Evolutionary conservation across 306 rosid species (phyloP).

Genomic region (Amphicarpaea edgeworthii): DNA sequence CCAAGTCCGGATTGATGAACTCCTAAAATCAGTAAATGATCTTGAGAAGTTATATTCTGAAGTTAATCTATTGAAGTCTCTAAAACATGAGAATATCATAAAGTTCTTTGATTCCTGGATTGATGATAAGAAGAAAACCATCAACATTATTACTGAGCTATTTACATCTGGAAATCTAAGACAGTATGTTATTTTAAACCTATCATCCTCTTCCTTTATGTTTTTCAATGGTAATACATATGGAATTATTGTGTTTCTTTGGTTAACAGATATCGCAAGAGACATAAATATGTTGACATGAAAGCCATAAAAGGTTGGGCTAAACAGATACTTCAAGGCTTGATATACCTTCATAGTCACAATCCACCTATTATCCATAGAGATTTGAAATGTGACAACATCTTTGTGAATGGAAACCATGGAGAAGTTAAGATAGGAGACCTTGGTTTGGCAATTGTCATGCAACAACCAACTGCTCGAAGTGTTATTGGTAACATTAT

Average conservation of each 20-base stretch:
- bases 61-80: slow-evolving; percentile 71
- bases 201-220: slow-evolving; percentile 18
- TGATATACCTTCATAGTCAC: slow-evolving; percentile 80
- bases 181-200: slow-evolving; percentile 62
- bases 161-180: slow-evolving; percentile 84
- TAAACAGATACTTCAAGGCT: slow-evolving; percentile 73
- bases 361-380: slow-evolving; percentile 79
- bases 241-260: slow-evolving; percentile 35
- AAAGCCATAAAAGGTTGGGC: slow-evolving; percentile 90
- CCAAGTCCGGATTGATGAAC: slow-evolving; percentile 69
- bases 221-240: slow-evolving; percentile 23
- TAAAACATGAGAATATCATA: slow-evolving; percentile 78
- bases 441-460: slow-evolving; percentile 78
- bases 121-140: slow-evolving; percentile 72
- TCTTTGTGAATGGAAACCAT: slow-evolving; percentile 80
- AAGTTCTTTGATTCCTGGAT: slow-evolving; percentile 83
- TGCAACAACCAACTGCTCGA: slow-evolving; percentile 79
- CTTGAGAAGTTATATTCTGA: slow-evolving; percentile 70
- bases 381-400: slow-evolving; percentile 87
- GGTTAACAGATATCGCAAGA: slow-evolving; percentile 70
- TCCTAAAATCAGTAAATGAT: slow-evolving; percentile 65
- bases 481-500: slow-evolving; percentile 75
- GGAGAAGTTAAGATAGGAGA: slow-evolving; percentile 95
- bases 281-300: slow-evolving; percentile 73
- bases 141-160: slow-evolving; percentile 85